Base-by-base conservation (phyloP, 768 basidiomycete genomes). In the Boletus vermiculosoides region DNA sequence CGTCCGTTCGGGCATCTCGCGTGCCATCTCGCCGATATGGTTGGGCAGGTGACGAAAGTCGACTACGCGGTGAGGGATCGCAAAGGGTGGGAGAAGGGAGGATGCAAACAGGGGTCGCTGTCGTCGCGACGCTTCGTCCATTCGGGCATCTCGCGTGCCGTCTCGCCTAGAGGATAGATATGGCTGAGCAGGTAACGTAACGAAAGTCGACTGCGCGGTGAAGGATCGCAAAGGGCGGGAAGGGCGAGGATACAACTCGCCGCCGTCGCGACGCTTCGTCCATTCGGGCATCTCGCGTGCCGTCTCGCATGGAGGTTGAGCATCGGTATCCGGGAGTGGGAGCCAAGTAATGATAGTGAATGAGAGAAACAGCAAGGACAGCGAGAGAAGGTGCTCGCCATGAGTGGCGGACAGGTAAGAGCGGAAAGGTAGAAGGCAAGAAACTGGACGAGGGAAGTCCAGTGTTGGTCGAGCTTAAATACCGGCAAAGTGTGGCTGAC, bases 401-500 rank as follows among this genome's bases (percentile, higher is more conserved):
- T 31, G 16, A 22, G 36, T 44, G 28, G 49, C 23, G 53, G 30
- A 16, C 20, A 56, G 15, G 44, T 13, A 25, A 16, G 47, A 50
- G 36, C 36, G 37, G 45, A 39, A 12, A 42, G 34, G 39, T 15
- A 45, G 48, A 31, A 36, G 30, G 16, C 11, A 39, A 25, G 34
- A 11, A 41, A 5, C 15, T 22, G 45, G 39, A 30, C 12, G 58
- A 39, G 16, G 37, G 18, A 13, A 37, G 11, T 39, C 31, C 16
- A 31, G 31, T 6, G 36, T 16, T 44, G 40, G 50, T 25, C 23
- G 37, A 9, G 44, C 7, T 62, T 61, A 62, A 51, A 61, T 61
- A 61, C 60, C 39, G 4, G 7, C 18, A 9, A 41, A 1, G 11
- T 9, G 60, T 30, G 60, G 60, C 60, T 61, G 60, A 62, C 60